Percentiles rank a stretch among this genome's conserved stretches.
Evolutionary conservation across 768 basidiomycete species (phyloP).

Genomic region (Boletus rufocinnamomeus): DNA sequence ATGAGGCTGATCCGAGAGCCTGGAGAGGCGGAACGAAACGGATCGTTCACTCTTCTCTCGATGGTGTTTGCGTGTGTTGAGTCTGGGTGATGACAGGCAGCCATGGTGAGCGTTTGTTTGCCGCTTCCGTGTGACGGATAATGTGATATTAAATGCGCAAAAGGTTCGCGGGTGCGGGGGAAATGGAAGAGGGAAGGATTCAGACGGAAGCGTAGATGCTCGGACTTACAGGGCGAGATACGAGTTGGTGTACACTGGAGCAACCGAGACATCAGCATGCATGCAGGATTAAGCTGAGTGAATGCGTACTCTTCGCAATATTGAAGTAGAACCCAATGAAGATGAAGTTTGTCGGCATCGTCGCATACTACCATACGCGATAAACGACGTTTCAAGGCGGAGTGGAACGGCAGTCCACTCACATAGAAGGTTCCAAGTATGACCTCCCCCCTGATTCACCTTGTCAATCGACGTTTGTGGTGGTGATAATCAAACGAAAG

Average conservation of each 20-base stretch:
- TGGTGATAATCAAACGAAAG: background rate
- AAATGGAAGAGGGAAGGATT: background rate
- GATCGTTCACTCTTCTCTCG: slow-evolving; percentile 35
- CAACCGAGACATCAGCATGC: background rate
- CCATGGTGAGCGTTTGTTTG: slow-evolving; percentile 3
- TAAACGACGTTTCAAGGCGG: background rate
- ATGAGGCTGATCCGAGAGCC: slow-evolving; percentile 25
- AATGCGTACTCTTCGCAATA: slow-evolving; percentile 51
- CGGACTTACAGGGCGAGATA: slow-evolving; percentile 47
- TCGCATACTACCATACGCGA: slow-evolving; percentile 34
- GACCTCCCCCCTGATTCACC: slow-evolving; percentile 44
- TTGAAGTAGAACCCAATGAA: slow-evolving; percentile 55
- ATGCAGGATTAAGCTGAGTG: background rate
- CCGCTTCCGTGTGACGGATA: background rate
- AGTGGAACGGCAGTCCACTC: slow-evolving; percentile 9
- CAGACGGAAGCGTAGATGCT: background rate
- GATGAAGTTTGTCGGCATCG: slow-evolving; percentile 54
- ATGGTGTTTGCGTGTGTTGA: slow-evolving; percentile 47
- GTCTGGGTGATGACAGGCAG: slow-evolving; percentile 25
- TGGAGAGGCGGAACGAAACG: slow-evolving; percentile 44
- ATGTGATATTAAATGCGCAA: background rate
- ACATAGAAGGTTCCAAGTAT: slow-evolving; percentile 44
- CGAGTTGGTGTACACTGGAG: slow-evolving; percentile 54
- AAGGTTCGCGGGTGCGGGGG: background rate
- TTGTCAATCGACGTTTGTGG: background rate